Conservation (phyloP, 257 asterid genomes). For the Przewalskia tangutica region DNA sequence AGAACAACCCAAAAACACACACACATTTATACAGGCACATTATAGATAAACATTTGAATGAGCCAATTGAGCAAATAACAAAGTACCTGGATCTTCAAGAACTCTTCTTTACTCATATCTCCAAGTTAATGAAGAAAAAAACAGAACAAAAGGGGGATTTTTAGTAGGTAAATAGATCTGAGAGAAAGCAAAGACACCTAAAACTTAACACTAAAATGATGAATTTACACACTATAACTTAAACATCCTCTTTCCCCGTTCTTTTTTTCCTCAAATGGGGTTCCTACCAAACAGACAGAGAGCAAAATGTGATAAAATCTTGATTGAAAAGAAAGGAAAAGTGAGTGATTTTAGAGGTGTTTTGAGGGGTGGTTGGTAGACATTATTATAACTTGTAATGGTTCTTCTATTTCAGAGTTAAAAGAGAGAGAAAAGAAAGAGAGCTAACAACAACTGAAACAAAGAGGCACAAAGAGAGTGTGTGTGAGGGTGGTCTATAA, state of each 20-base stretch:
- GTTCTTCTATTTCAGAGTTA: slow-evolving; percentile 56
- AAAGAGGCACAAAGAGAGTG: slow-evolving; percentile 18
- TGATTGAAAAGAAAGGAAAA: background rate
- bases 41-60: background rate
- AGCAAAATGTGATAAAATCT: background rate
- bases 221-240: slow-evolving; percentile 4
- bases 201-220: slow-evolving; percentile 1
- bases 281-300: background rate
- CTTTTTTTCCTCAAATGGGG: background rate
- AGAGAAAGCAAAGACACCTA: slow-evolving; percentile 4
- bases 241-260: background rate
- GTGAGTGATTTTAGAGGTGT: too few relatives aligned
- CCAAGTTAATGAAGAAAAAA: slow-evolving; percentile 10
- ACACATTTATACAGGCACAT: background rate
- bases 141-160: slow-evolving; percentile 1
- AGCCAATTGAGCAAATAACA: background rate
- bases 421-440: slow-evolving; percentile 21
- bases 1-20: background rate
- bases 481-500: slow-evolving; percentile 1
- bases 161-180: slow-evolving; percentile 39
- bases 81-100: slow-evolving; percentile 88
- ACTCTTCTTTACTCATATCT: slow-evolving; percentile 88
- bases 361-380: slow-evolving; percentile 40
- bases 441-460: slow-evolving; percentile 1
- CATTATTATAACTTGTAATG: slow-evolving; percentile 34